phyloP scores from a whole-genome alignment of 176 grass and related monocot species.

The Aegilops speltoides region DNA sequence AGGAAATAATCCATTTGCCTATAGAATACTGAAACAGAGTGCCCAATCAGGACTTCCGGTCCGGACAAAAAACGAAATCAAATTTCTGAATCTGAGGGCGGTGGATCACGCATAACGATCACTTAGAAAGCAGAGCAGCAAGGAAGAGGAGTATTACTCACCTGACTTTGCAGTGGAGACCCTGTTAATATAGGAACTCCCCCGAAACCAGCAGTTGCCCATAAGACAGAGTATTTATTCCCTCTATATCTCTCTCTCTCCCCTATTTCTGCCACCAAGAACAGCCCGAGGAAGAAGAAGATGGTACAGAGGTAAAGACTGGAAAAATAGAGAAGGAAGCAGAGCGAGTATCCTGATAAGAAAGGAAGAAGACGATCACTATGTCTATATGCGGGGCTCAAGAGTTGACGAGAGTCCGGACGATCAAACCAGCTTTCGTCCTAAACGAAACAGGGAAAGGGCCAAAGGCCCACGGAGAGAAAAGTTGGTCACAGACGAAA shows the following conservation, averaged over 20 bases:
- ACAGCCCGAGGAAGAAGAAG: not conserved
- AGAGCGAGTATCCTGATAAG: not conserved
- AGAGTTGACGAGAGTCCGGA: not conserved
- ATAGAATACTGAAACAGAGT: slow-evolving; percentile 15
- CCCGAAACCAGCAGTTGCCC: slow-evolving; percentile 65
- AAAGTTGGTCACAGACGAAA: not conserved
- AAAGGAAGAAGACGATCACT: not conserved
- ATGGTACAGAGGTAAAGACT: not conserved
- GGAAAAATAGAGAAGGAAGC: not conserved
- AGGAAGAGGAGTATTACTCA: slow-evolving; percentile 21
- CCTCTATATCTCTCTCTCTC: not conserved
- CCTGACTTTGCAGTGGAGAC: slow-evolving; percentile 73
- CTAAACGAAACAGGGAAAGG: not conserved
- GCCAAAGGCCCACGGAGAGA: not conserved
- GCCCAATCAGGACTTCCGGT: not conserved
- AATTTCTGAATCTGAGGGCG: not conserved
- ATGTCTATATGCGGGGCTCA: not conserved
- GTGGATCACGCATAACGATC: not conserved
- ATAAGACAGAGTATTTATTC: slow-evolving; percentile 13
- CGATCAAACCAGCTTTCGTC: not conserved
- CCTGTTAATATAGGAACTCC: slow-evolving; percentile 33
- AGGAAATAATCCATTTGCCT: not conserved
- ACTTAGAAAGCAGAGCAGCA: not conserved
- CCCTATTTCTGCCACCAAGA: not conserved
- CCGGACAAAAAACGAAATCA: not conserved